Evolutionary conservation across 768 basidiomycete genomes (phyloP), one percentile per base, ranked within the genome.

Genomic region (Mycena vulgaris): DNA sequence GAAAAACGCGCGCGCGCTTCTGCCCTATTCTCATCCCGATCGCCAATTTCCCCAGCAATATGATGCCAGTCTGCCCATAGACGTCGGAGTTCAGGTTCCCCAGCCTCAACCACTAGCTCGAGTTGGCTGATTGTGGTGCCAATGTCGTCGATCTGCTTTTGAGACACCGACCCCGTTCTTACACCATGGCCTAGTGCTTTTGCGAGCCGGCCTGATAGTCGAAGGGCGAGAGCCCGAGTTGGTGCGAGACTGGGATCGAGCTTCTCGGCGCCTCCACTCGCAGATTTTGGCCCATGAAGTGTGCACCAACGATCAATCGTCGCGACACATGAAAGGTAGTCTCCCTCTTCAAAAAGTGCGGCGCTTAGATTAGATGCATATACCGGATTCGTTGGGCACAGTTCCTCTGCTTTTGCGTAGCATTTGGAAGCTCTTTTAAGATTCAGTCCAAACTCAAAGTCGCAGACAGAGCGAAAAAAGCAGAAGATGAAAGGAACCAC

Each of bases 331-430:
- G 57, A 49, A 39, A 66, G 48, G 30, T 66, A 66, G 30, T 66
- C 57, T n/a, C 65, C 65, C 30, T 66, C 65, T 33, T 66, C 65
- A 21, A 59, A 66, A 25, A 66, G 65, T 31, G 65, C 48, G 14
- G 65, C 65, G 27, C 57, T 59, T 2, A 66, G 49, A 37, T 66
- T 66, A 6, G 65, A 66, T 1, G 65, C 5, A 30, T 58, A 66
- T 1, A 59, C 37, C 3, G 65, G 65, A 33, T 59, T 59, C 21
- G 33, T 42, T 3, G 65, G 65, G 57, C 33, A 40, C 17, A 59
- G n/a, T 11, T 51, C 23, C 17, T 66, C 65, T 21, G 65, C 65
- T 33, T 59, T 42, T 14, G 57, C 57, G 42, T 66, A 66, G 27
- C 56, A 66, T 48, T 51, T 59, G 30, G 65, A 59, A 5, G 65